Percentiles rank a stretch among this genome's conserved stretches.
Evolutionary conservation across 768 basidiomycete species (phyloP).

Genomic region (Termitomyces sp.): DNA sequence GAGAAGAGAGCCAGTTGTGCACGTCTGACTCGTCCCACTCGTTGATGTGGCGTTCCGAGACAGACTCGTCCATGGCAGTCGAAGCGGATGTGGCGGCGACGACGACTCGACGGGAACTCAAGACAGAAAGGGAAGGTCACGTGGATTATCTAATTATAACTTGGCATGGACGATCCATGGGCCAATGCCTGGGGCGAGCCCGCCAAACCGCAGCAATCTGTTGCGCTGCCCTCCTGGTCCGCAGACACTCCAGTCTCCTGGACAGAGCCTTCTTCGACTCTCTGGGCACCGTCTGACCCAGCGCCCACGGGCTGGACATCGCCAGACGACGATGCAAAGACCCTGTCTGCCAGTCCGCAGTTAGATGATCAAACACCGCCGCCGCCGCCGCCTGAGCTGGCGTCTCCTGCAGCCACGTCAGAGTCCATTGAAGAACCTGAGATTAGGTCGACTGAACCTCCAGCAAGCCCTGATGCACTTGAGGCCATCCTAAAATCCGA

Average conservation of each 20-base stretch:
- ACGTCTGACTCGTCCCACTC: slow-evolving; percentile 81
- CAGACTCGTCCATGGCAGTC: slow-evolving; percentile 28
- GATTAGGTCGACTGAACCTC: slow-evolving; percentile 10
- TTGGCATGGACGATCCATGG: slow-evolving; percentile 71
- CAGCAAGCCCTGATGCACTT: slow-evolving; percentile 49
- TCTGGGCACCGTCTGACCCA: slow-evolving; percentile 33
- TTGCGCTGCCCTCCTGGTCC: slow-evolving; percentile 51
- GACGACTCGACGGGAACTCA: not conserved
- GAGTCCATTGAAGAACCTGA: not conserved
- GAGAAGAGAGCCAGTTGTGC: slow-evolving; percentile 63
- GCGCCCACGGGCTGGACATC: slow-evolving; percentile 25
- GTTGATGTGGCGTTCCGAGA: slow-evolving; percentile 33
- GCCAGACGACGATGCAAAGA: slow-evolving; percentile 28
- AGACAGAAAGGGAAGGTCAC: slow-evolving; percentile 4
- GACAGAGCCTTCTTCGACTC: slow-evolving; percentile 40
- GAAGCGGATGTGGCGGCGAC: not conserved
- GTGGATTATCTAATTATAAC: slow-evolving; percentile 4
- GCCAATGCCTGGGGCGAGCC: slow-evolving; percentile 63
- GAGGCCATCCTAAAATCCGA: slow-evolving; percentile 37
- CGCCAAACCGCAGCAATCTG: slow-evolving; percentile 19
- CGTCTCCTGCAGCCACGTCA: not conserved
- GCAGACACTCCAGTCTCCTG: slow-evolving; percentile 37
- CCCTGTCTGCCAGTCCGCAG: slow-evolving; percentile 4
- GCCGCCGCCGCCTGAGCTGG: not conserved
- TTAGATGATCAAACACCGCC: slow-evolving; percentile 8